Evolutionary conservation across 176 grass and related monocot species (phyloP), one percentile per base, ranked within the genome.

Genomic region (Thalia dealbata): DNA sequence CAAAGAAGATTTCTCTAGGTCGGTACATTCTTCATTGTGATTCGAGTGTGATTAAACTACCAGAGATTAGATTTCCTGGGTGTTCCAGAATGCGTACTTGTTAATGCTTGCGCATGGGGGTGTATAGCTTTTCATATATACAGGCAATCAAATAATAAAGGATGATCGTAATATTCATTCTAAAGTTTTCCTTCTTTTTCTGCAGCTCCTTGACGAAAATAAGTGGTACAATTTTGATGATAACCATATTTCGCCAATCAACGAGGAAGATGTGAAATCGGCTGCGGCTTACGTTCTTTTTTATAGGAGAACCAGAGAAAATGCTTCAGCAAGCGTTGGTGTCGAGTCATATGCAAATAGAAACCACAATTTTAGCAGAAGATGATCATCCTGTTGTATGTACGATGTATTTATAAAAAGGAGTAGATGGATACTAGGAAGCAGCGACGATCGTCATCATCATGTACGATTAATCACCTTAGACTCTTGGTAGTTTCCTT

Each of bases 141-240:
- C 21, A 51, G 18, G 69, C 3, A 9, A 71, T 16, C 51, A 26
- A 50, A 27, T 51, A 16, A 71, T 16, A 15, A 27, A 27, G 14
- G 21, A 28, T 55, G 28, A 24, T 12, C 65, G 58, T 77, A 52
- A 72, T 85, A 41, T 82, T 67, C n/a, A 41, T 82, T 67, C n/a
- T 21, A 10, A 81, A n/a, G n/a, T 61, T n/a, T 50, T 79, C 50
- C 51, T 62, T 64, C 80, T 82, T 38, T 83, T n/a, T 58, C 14
- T 73, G 52, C 83, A 99, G 95, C 79, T 99, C 64, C 79, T 99
- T 74, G 85, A 93, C n/a, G 85, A 99, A 71, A 93, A 89, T 60
- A 83, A 61, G 25, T 99, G 95, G 95, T 99, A 95, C 64, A 93
- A 84, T 88, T 99, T 99, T 69, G 95, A 99, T 73, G 95, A 99